A percentile compares a stretch with the other conserved stretches of the same genome.
Conservation (phyloP, 2,329 filamentous ascomycete genomes). For the Hymenoscyphus fructigenus region DNA sequence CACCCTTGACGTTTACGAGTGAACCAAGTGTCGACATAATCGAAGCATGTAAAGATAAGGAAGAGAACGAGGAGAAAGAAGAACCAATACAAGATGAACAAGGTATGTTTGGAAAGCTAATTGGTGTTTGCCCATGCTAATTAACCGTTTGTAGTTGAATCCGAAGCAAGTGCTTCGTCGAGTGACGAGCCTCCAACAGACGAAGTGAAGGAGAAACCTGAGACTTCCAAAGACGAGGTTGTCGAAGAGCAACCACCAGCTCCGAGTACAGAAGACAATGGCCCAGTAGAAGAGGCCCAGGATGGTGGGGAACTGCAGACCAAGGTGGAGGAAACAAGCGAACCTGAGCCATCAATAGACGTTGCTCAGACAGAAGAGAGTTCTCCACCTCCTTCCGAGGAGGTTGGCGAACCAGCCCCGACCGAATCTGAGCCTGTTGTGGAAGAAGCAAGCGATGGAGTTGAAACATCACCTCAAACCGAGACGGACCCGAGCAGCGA, state of each 20-base stretch:
- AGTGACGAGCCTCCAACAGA: neutral
- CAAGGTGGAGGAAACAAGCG: neutral
- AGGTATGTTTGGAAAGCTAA: conserved; percentile 14
- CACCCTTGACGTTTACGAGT: conserved; percentile 27
- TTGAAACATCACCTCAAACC: neutral
- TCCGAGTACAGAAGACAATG: neutral
- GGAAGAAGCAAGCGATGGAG: neutral
- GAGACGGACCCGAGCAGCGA: neutral
- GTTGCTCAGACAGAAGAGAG: neutral
- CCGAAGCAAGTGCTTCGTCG: neutral
- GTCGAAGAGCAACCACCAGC: conserved; percentile 7
- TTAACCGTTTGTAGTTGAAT: neutral
- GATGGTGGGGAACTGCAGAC: neutral
- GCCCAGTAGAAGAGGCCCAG: neutral
- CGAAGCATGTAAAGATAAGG: conserved; percentile 22
- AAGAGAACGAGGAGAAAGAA: conserved; percentile 7
- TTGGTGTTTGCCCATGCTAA: conserved; percentile 10
- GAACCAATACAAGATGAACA: conserved; percentile 13
- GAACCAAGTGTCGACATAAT: conserved; percentile 24
- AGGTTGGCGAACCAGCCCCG: neutral
- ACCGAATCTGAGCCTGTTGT: neutral
- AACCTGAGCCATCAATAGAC: neutral
- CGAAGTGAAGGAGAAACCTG: conserved; percentile 8
- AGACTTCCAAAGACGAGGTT: neutral
- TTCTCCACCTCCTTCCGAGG: neutral